Percentiles rank a stretch among this genome's conserved stretches.
Conservation (phyloP, 768 basidiomycete species). For the Mycena galopus region DNA sequence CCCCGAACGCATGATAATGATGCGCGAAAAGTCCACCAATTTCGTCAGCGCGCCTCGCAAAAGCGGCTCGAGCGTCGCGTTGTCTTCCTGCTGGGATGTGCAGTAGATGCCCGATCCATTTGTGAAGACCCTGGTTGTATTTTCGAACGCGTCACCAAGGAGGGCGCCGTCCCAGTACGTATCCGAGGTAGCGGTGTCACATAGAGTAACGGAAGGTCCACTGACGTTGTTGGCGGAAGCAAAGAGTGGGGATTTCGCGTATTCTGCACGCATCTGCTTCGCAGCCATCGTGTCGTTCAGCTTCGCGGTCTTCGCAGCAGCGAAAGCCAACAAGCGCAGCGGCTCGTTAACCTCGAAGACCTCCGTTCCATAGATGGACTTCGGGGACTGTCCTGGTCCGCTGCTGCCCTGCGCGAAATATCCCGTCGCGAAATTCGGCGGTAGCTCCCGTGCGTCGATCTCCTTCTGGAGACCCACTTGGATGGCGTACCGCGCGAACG, state of each 20-base stretch:
- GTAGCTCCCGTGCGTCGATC: not conserved
- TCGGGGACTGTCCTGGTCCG: not conserved
- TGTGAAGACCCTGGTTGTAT: not conserved
- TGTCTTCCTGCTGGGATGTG: not conserved
- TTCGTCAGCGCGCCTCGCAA: not conserved
- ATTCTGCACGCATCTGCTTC: not conserved
- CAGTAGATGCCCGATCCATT: not conserved
- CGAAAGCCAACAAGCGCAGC: not conserved
- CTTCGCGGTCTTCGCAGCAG: not conserved
- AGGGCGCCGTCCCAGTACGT: not conserved
- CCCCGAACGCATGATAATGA: not conserved
- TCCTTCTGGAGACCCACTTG: not conserved
- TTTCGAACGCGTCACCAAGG: not conserved
- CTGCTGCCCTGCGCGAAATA: not conserved
- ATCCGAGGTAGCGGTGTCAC: not conserved
- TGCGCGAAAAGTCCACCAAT: not conserved
- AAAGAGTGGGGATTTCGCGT: not conserved
- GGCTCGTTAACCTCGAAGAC: not conserved
- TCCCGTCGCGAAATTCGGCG: not conserved
- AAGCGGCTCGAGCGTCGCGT: not conserved
- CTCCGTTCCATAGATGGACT: not conserved
- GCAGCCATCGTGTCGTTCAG: not conserved
- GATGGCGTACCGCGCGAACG: not conserved
- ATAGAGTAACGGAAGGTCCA: not conserved
- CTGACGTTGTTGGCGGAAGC: not conserved